Base-by-base conservation (phyloP, 2,329 filamentous ascomycete species). In the Mollisia scopiformis region DNA sequence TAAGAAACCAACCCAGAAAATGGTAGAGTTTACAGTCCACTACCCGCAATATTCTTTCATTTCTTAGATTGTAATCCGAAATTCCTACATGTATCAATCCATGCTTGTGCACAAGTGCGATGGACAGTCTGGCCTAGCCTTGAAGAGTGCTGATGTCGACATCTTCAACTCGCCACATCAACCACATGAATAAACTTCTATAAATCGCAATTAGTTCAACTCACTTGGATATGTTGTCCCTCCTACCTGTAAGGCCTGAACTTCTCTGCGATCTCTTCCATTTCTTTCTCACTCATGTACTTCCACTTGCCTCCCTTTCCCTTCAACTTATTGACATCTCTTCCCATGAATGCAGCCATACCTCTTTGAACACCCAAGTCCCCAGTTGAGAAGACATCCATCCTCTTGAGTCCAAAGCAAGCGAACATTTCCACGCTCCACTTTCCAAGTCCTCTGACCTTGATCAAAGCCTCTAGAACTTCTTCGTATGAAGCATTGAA, bases 371-470 rank as follows among this genome's bases (percentile, higher is more conserved):
- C 92, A 4, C 95, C 95, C 63, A 99, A 77, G 77, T 99, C 94
- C 0, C 95, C 94, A 1, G 92, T 89, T 23, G 89, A 92, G 74
- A 98, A 97, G 23, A 99, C 91, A 77, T 99, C 94, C 82, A 93
- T 89, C 13, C 93, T 83, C 82, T 97, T 98, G 41, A 99, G 80
- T n/a, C 87, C 91, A 76, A 99, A 98, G 76, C 91, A 92, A 53
- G 93, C 92, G 80, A 99, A 99, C 95, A 99, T 98, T 80, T 97
- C 93, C 14, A 96, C 93, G 51, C 89, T 93, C 95, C 95, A 98
- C 57, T 83, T 84, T 0, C 95, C 95, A 53, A 98, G 78, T 0
- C 95, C 95, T 10, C 94, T 84, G 5, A 99, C 93, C 1, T 93
- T 91, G 51, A 90, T 92, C 51, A 99, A 81, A 74, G 85, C 89